These are phyloP conservation scores for Cicer arietinum DNA, from an alignment of 306 rosid species.

Conservation along the genomic window DNA sequence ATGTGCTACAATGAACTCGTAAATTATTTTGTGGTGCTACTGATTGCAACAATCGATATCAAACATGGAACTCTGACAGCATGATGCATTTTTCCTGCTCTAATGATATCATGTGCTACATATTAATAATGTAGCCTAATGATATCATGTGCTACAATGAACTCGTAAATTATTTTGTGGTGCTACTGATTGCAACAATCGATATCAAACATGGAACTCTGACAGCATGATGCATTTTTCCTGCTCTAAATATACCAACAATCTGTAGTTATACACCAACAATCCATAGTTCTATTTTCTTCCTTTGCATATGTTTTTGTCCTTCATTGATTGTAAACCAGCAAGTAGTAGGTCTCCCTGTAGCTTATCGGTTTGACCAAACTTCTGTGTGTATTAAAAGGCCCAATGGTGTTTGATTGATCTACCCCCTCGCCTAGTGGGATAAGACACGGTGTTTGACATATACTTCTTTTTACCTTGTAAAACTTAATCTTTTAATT, in stretches of 20 bases:
- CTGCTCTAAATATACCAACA: conserved; percentile 1
- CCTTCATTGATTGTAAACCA: background rate
- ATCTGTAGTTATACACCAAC: background rate
- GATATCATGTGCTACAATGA: background rate
- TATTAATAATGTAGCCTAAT: background rate
- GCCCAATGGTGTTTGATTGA: conserved; percentile 13
- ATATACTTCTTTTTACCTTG: conserved; percentile 13
- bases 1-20: no score
- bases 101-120: no score
- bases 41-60: no score
- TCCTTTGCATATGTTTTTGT: background rate
- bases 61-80: no score
- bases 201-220: conserved; percentile 4
- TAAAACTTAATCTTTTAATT: background rate
- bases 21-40: no score
- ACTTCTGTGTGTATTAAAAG: background rate
- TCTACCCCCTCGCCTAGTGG: background rate
- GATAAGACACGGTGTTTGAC: conserved; percentile 7
- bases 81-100: no score
- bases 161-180: conserved; percentile 4
- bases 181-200: background rate
- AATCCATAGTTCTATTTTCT: background rate
- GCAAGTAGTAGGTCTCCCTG: conserved; percentile 18
- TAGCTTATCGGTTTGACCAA: background rate
- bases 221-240: background rate